phyloP scores from a whole-genome alignment of 2,329 filamentous ascomycete genomes.

The Ophiosphaerella korrae region DNA sequence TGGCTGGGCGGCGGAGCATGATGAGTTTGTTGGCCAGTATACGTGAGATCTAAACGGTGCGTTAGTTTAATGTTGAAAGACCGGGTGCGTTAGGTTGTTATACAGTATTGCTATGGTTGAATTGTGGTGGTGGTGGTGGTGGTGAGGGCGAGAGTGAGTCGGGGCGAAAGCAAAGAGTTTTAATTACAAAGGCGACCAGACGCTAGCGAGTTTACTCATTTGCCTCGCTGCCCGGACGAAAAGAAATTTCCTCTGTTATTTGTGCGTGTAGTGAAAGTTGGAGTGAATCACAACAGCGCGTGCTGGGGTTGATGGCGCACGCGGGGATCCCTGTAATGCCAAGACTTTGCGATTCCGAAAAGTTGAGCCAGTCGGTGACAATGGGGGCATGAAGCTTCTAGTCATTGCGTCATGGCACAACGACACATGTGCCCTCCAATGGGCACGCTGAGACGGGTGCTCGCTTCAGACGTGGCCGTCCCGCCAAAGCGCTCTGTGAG shows the following conservation, averaged over 20 bases:
- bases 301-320: neutral
- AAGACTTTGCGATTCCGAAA: constrained; percentile 37
- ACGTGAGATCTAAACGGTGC: no score
- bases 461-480: constrained; percentile 23
- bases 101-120: neutral
- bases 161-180: neutral
- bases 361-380: constrained; percentile 24
- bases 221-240: neutral
- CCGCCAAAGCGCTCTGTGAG: constrained; percentile 26
- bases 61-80: constrained; percentile 1
- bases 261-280: neutral
- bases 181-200: constrained; percentile 4
- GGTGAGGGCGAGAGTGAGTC: neutral
- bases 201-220: neutral
- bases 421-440: constrained; percentile 42
- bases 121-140: neutral
- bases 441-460: constrained; percentile 33
- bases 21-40: constrained; percentile 7
- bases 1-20: constrained; percentile 72
- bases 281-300: constrained; percentile 1
- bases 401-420: constrained; percentile 41
- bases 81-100: constrained; percentile 1
- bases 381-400: constrained; percentile 9
- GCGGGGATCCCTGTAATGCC: constrained; percentile 30
- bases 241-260: neutral